Percentiles rank a stretch among this genome's conserved stretches.
Conservation (phyloP, 2,329 filamentous ascomycete genomes). For the Chaetomium sp. region DNA sequence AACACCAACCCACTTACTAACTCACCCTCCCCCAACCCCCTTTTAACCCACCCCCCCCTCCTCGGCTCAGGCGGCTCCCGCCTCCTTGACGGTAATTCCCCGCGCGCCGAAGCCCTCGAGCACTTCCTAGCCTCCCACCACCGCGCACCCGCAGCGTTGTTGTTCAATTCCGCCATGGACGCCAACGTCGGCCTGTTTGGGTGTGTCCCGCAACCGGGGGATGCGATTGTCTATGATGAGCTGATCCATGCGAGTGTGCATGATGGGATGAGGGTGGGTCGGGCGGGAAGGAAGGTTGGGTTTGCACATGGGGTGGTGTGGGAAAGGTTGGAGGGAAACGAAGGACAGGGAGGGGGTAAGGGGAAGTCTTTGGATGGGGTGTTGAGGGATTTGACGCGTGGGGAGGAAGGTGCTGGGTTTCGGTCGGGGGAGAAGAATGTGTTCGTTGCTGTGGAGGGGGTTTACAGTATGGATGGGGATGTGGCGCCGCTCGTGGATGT, state of each 20-base stretch:
- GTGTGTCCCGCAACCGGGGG: conserved; percentile 52
- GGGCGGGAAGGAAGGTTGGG: conserved; percentile 40
- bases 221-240: conserved; percentile 65
- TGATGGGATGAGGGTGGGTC: conserved; percentile 65
- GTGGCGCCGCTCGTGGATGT: conserved; percentile 58
- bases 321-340: neutral
- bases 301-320: conserved; percentile 54
- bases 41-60: conserved; percentile 5
- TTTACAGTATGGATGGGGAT: conserved; percentile 84
- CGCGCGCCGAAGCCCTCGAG: conserved; percentile 41
- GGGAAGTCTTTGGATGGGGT: conserved; percentile 25
- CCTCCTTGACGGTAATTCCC: conserved; percentile 46
- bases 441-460: conserved; percentile 62
- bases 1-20: no score
- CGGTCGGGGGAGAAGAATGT: conserved; percentile 42
- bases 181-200: conserved; percentile 60
- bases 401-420: conserved; percentile 30
- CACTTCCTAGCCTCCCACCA: conserved; percentile 42
- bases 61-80: conserved; percentile 49
- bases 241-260: conserved; percentile 72
- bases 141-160: conserved; percentile 36
- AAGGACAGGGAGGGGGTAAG: no score
- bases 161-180: conserved; percentile 58
- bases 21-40: neutral
- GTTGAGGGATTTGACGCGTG: conserved; percentile 28